Percentiles rank a stretch among this genome's conserved stretches.
phyloP scores from a whole-genome alignment of 2,329 filamentous ascomycete species.

The Claviceps africana region DNA sequence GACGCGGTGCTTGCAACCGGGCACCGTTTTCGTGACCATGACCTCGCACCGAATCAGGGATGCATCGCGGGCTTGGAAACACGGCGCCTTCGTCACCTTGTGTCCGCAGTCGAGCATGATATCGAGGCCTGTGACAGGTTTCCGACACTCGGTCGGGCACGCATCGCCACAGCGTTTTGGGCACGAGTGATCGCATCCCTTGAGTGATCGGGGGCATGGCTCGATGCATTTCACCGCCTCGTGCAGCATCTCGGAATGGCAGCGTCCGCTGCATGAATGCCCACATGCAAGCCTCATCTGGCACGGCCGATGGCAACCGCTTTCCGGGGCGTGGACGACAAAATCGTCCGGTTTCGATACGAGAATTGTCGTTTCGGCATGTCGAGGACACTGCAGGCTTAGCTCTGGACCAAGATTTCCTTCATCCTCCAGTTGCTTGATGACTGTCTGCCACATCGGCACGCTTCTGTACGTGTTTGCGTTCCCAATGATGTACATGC shows the following conservation, averaged over 20 bases:
- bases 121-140: not conserved
- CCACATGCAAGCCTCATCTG: slow-evolving; percentile 33
- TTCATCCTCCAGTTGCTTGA: slow-evolving; percentile 32
- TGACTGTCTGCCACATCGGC: slow-evolving; percentile 49
- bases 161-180: not conserved
- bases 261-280: slow-evolving; percentile 30
- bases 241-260: slow-evolving; percentile 35
- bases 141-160: not conserved
- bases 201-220: slow-evolving; percentile 26
- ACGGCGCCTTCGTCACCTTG: slow-evolving; percentile 12
- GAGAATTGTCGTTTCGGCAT: slow-evolving; percentile 35
- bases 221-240: slow-evolving; percentile 30
- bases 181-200: slow-evolving; percentile 23
- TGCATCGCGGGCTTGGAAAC: slow-evolving; percentile 30
- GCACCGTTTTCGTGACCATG: slow-evolving; percentile 31
- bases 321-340: slow-evolving; percentile 40
- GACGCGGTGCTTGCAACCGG: slow-evolving; percentile 41
- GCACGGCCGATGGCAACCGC: slow-evolving; percentile 43
- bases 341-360: slow-evolving; percentile 46
- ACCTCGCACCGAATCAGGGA: slow-evolving; percentile 32
- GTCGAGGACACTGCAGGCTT: slow-evolving; percentile 45
- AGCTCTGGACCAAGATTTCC: slow-evolving; percentile 36
- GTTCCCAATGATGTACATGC: slow-evolving; percentile 60
- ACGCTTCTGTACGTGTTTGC: slow-evolving; percentile 40
- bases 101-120: slow-evolving; percentile 1